These are phyloP conservation scores for Babesia sp. DNA, from an alignment of 169 alveolate genomes.

Conservation along the genomic window DNA sequence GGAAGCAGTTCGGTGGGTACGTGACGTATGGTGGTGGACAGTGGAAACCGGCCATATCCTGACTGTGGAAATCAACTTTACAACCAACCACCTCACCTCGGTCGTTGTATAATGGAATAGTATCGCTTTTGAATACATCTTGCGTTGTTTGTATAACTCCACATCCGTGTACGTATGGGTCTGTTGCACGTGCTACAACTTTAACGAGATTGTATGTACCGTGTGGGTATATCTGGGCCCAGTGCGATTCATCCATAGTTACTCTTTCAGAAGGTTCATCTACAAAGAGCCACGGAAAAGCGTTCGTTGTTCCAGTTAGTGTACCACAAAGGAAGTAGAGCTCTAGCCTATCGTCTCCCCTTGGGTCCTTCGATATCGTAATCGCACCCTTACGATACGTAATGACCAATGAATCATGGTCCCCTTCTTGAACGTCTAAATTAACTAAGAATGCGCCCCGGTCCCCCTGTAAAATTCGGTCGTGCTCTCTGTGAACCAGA, in stretches of 20 bases:
- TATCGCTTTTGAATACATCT: not conserved
- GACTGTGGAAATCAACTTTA: not conserved
- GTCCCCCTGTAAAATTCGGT: too few relatives aligned
- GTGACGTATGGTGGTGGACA: constrained; percentile 17
- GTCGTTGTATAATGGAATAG: not conserved
- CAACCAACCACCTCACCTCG: not conserved
- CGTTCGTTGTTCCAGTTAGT: not conserved
- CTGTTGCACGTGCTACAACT: not conserved
- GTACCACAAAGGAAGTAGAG: not conserved
- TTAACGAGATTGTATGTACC: not conserved
- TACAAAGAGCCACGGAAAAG: too few relatives aligned
- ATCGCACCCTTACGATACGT: not conserved
- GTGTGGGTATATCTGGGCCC: not conserved
- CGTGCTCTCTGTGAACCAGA: too few relatives aligned
- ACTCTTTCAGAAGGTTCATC: too few relatives aligned
- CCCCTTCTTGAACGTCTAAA: too few relatives aligned
- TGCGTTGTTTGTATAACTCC: not conserved
- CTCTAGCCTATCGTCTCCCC: not conserved
- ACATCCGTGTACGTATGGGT: constrained; percentile 8
- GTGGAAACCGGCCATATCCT: not conserved
- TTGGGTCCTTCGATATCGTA: not conserved
- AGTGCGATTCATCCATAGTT: too few relatives aligned
- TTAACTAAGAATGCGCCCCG: too few relatives aligned
- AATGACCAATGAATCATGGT: not conserved
- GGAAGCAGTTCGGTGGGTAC: constrained; percentile 9